Evolutionary conservation across 257 asterid genomes (phyloP).

Genomic region (Solanum corneliomulleri): DNA sequence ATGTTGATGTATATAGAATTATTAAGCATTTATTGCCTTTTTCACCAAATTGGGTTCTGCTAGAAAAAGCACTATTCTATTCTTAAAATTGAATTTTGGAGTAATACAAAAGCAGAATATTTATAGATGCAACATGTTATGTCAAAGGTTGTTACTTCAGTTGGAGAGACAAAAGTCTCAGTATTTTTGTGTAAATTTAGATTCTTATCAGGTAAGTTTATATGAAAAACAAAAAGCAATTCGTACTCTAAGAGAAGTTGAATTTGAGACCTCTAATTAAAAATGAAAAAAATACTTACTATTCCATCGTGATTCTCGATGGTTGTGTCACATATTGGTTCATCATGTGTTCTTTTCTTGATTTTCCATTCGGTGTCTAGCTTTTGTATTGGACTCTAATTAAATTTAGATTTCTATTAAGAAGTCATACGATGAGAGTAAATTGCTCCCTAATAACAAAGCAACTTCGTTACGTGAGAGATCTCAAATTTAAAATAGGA

Average conservation of each 20-base stretch:
- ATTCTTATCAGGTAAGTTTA: no score
- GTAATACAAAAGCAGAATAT: not conserved
- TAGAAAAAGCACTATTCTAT: not conserved
- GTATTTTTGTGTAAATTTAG: not conserved
- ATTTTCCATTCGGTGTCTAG: not conserved
- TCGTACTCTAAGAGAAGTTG: no score
- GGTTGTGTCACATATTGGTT: not conserved
- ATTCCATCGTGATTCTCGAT: not conserved
- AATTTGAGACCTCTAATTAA: no score
- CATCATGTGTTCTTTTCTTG: not conserved
- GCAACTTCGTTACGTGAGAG: no score
- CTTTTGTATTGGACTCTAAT: not conserved
- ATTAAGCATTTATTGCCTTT: not conserved
- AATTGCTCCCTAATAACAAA: not conserved
- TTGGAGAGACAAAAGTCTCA: not conserved
- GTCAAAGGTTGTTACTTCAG: not conserved
- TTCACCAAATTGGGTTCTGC: not conserved
- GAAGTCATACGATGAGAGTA: not conserved
- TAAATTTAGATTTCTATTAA: not conserved
- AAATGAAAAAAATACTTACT: no score
- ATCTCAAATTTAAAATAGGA: no score
- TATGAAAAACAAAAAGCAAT: not conserved
- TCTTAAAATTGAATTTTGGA: not conserved
- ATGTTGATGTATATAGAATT: not conserved
- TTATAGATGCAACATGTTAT: not conserved